Evolutionary conservation across 2,329 filamentous ascomycete genomes (phyloP), one percentile per base, ranked within the genome.

Genomic region (Purpureocillium takamizusanense): DNA sequence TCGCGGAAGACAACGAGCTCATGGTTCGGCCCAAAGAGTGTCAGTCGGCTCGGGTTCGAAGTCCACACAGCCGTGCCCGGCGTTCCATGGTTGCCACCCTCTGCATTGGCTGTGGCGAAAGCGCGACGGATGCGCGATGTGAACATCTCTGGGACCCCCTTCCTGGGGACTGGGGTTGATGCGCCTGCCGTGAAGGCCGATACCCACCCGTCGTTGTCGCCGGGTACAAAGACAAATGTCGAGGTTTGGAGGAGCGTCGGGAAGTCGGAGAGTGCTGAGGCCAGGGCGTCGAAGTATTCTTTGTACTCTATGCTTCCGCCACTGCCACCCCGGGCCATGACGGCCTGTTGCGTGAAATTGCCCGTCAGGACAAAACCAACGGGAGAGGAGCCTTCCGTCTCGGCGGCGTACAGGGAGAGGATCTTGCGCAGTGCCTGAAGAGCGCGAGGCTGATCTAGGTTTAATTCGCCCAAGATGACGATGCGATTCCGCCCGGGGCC

Each of bases 131-230:
- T 74, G 13, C 92, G 74, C 25, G 81, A 90, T 0, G 90, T 97
- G 62, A 98, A 98, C 49, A 95, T 67, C 7, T 90, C 84, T 1
- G 92, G 92, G 2, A 98, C 75, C 0, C 74, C 63, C 46, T 82
- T 81, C 9, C 82, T 65, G 0, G 86, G 86, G 10, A 90, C 55
- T 0, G 81, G 76, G 1, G 76, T 74, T 0, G 83, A 78, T 1
- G 84, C 81, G 4, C 86, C 86, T 2, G 80, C 81, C 1, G 78
- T 78, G 56, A 94, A 95, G 2, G 88, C 76, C 1, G 87, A 94
- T 5, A 83, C 78, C 92, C 92, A 98, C n/a, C 86, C 89, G 57
- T 98, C 92, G 56, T 95, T 94, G 62, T 97, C 90, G 23, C 92
- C 92, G 0, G 92, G 92, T 0, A 97, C 84, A 54, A 98, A 95